Evolutionary conservation across 2,329 filamentous ascomycete species (phyloP).

Genomic region (Fusarium sp.): DNA sequence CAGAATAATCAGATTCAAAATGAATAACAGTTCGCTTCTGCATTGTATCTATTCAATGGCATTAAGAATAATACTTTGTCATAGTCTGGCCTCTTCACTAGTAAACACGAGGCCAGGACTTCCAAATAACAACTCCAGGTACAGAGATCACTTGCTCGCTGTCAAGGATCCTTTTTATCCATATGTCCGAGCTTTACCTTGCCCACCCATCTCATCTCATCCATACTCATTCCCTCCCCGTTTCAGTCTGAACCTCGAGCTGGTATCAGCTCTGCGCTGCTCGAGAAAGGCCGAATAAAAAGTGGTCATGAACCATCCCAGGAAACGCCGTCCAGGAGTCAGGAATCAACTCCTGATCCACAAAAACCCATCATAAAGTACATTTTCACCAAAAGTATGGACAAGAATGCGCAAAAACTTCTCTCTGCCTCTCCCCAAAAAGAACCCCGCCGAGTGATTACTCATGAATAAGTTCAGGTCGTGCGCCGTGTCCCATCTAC

Average conservation of each 20-base stretch:
- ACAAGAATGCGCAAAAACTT: conserved; percentile 46
- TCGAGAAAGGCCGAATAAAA: conserved; percentile 31
- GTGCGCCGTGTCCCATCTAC: conserved; percentile 41
- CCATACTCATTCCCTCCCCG: conserved; percentile 29
- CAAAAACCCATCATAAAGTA: conserved; percentile 43
- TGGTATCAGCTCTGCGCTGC: conserved; percentile 41
- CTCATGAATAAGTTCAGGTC: conserved; percentile 37
- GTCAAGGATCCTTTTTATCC: conserved; percentile 37
- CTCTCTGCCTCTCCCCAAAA: conserved; percentile 17
- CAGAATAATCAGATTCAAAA: neutral
- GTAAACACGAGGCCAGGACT: conserved; percentile 17
- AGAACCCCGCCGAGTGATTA: conserved; percentile 37
- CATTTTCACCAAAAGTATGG: conserved; percentile 46
- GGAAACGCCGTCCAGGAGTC: conserved; percentile 39
- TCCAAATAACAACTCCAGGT: conserved; percentile 41
- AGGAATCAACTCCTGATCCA: conserved; percentile 17
- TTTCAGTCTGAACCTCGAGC: conserved; percentile 35
- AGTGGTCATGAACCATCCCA: conserved; percentile 37
- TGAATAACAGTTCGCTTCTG: conserved; percentile 3
- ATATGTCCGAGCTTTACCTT: conserved; percentile 26
- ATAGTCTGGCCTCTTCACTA: conserved; percentile 26
- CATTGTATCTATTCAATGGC: conserved; percentile 47
- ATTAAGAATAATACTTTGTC: conserved; percentile 40
- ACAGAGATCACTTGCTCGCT: conserved; percentile 37
- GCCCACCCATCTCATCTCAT: conserved; percentile 23